Percentiles rank a stretch among this genome's conserved stretches.
Evolutionary conservation across 2,329 filamentous ascomycete species (phyloP).

Genomic region (Talaromyces sp.): DNA sequence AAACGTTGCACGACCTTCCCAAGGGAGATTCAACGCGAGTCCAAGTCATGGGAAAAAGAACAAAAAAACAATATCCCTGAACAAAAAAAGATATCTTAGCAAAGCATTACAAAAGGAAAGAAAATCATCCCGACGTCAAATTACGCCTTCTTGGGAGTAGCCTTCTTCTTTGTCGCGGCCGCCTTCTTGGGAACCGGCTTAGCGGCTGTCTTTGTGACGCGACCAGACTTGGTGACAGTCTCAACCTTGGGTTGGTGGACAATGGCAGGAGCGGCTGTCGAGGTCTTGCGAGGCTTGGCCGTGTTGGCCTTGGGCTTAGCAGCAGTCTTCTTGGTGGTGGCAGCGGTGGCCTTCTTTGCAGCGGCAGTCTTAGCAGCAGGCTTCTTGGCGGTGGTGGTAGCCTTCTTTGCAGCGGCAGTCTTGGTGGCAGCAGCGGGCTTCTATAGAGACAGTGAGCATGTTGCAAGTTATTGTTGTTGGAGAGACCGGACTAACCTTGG

Average conservation of each 20-base stretch:
- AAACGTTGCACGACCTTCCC: neutral
- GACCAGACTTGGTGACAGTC: constrained; percentile 80
- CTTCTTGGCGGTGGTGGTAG: constrained; percentile 50
- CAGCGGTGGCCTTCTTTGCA: constrained; percentile 43
- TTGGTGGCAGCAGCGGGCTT: constrained; percentile 35
- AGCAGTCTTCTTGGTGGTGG: constrained; percentile 48
- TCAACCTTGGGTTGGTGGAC: constrained; percentile 66
- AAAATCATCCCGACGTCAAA: constrained; percentile 13
- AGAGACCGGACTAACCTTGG: constrained; percentile 24
- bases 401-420: constrained; percentile 27
- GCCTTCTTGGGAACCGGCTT: constrained; percentile 44
- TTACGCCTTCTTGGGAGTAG: constrained; percentile 17
- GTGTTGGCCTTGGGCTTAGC: constrained; percentile 51
- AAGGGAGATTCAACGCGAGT: neutral
- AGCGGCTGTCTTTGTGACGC: constrained; percentile 54
- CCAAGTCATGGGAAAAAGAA: neutral
- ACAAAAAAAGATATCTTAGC: neutral
- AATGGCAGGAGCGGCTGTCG: constrained; percentile 55
- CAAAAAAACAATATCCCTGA: constrained; percentile 6
- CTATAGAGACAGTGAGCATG: constrained; percentile 13
- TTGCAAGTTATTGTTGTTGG: neutral
- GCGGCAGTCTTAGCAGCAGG: constrained; percentile 29
- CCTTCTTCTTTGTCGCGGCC: constrained; percentile 39
- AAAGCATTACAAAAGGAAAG: constrained; percentile 11
- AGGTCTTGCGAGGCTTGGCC: constrained; percentile 51